Evolutionary conservation across 1,139 yeast genomes (phyloP).

Genomic region (Neolecta irregularis): DNA sequence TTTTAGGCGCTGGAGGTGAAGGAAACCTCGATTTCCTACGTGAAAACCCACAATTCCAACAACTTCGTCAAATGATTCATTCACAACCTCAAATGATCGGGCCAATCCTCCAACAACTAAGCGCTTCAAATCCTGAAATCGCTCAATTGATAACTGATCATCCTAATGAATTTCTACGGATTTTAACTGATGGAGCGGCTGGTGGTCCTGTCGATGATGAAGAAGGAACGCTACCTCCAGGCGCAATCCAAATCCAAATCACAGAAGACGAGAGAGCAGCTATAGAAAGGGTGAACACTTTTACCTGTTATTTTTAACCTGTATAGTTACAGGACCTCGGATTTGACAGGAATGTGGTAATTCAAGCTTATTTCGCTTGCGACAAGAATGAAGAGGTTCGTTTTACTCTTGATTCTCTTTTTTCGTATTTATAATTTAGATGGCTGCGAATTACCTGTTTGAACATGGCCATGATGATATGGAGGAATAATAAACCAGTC

Average conservation of each 20-base stretch:
- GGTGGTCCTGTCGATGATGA: no score
- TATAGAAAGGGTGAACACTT: slow-evolving; percentile 38
- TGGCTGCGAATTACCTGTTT: slow-evolving; percentile 14
- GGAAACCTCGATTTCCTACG: slow-evolving; percentile 25
- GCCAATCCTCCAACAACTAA: slow-evolving; percentile 66
- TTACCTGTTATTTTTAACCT: background rate
- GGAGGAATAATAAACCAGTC: no score
- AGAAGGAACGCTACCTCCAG: slow-evolving; percentile 25
- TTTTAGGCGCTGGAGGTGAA: slow-evolving; percentile 23
- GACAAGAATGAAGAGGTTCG: slow-evolving; percentile 90
- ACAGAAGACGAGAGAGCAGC: slow-evolving; percentile 81
- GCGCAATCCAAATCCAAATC: slow-evolving; percentile 37
- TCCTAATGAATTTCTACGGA: slow-evolving; percentile 71
- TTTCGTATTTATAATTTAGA: background rate
- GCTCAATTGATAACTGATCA: slow-evolving; percentile 63
- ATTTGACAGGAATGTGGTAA: slow-evolving; percentile 69
- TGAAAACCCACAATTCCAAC: slow-evolving; percentile 35
- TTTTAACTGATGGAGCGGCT: slow-evolving; percentile 26
- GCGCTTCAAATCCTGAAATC: slow-evolving; percentile 71
- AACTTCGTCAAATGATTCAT: slow-evolving; percentile 63
- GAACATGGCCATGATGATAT: slow-evolving; percentile 25
- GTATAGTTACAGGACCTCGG: slow-evolving; percentile 67
- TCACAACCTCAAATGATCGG: slow-evolving; percentile 83
- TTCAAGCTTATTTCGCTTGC: slow-evolving; percentile 94
- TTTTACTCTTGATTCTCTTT: background rate